Evolutionary conservation across 768 basidiomycete genomes (phyloP).

Genomic region (Suillus paluster): DNA sequence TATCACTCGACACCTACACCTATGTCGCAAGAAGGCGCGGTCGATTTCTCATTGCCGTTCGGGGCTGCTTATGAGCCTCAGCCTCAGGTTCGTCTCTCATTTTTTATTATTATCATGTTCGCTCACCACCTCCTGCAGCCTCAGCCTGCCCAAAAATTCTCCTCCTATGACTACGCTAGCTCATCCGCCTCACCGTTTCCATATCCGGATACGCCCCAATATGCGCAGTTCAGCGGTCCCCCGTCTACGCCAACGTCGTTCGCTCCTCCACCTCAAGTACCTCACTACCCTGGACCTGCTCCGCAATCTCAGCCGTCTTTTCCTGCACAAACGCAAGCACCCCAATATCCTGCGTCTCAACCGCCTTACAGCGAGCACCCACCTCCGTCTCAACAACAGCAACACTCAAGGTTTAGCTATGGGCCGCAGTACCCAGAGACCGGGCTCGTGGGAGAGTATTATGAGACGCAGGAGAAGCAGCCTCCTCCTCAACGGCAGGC

Average conservation of each 20-base stretch:
- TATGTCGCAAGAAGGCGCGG: slow-evolving; percentile 13
- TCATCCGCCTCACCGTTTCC: slow-evolving; percentile 1
- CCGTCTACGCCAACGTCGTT: slow-evolving; percentile 1
- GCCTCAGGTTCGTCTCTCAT: slow-evolving; percentile 8
- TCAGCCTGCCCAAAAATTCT: background rate
- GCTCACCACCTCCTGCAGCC: background rate
- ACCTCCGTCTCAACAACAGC: background rate
- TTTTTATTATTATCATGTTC: background rate
- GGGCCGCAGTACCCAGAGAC: slow-evolving; percentile 2
- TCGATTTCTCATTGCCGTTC: slow-evolving; percentile 31
- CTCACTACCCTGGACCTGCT: background rate
- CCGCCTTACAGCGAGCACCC: background rate
- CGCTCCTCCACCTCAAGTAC: background rate
- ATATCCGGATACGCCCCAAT: slow-evolving; percentile 2
- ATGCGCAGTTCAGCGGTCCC: background rate
- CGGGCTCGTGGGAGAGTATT: background rate
- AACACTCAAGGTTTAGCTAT: slow-evolving; percentile 1
- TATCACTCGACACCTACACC: slow-evolving; percentile 3
- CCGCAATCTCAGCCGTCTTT: background rate
- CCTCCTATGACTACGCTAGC: slow-evolving; percentile 1
- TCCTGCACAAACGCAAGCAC: background rate
- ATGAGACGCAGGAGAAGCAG: slow-evolving; percentile 3
- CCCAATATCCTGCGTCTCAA: background rate
- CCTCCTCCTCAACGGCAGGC: background rate
- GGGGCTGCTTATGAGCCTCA: slow-evolving; percentile 22